Conservation (phyloP, 2,329 filamentous ascomycete genomes). For the Stachybotrys chlorohalonatus region DNA sequence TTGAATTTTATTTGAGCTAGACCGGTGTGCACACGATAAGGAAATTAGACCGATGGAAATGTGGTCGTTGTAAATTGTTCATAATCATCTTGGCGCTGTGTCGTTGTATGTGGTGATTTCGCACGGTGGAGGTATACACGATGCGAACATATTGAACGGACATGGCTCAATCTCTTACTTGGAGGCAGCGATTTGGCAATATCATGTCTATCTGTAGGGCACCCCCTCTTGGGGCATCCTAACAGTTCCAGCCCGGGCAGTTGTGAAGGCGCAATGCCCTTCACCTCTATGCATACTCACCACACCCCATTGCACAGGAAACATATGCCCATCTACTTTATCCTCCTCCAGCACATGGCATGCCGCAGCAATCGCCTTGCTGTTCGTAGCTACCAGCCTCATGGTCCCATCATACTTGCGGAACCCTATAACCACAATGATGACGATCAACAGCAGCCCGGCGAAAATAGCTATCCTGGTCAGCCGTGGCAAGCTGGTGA, state of each 20-base stretch:
- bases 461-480: conserved; percentile 7
- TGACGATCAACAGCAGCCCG: conserved; percentile 4
- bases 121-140: too few species aligned
- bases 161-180: too few species aligned
- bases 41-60: too few species aligned
- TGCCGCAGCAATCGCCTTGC: conserved; percentile 1
- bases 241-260: neutral
- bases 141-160: too few species aligned
- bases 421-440: conserved; percentile 11
- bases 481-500: neutral
- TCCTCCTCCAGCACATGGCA: conserved; percentile 2
- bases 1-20: too few species aligned
- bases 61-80: too few species aligned
- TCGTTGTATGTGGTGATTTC: too few species aligned
- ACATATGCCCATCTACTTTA: neutral
- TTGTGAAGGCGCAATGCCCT: conserved; percentile 1
- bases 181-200: too few species aligned
- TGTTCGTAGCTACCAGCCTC: conserved; percentile 11
- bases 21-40: too few species aligned
- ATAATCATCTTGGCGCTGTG: too few species aligned
- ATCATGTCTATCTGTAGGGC: too few species aligned
- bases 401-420: conserved; percentile 19
- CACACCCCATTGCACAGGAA: conserved; percentile 2
- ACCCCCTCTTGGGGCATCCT: neutral
- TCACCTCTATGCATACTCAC: neutral